phyloP scores from a whole-genome alignment of 1,284 basidiomycete species.

The Neolentinus lepideus region DNA sequence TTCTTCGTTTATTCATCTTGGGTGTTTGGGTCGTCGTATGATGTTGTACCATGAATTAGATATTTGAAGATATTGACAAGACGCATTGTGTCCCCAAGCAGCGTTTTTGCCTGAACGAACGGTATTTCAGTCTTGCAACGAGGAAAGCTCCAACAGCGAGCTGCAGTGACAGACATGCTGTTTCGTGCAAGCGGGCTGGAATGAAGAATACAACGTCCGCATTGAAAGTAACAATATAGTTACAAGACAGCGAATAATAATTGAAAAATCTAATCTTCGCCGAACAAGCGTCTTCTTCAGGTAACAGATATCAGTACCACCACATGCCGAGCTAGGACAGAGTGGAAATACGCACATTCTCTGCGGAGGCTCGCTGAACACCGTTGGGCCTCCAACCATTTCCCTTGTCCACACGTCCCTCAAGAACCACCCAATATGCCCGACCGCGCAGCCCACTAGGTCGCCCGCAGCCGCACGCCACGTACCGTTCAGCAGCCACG shows the following conservation, averaged over 20 bases:
- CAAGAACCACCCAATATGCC: constrained; percentile 90
- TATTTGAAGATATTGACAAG: too few relatives aligned
- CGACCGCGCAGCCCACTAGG: constrained; percentile 83
- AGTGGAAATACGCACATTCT: constrained; percentile 55
- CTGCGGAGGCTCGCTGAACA: constrained; percentile 74
- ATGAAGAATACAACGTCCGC: neutral
- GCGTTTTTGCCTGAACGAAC: too few relatives aligned
- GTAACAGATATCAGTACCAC: constrained; percentile 20
- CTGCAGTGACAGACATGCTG: too few relatives aligned
- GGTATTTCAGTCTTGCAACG: too few relatives aligned
- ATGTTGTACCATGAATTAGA: neutral
- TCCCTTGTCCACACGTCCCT: constrained; percentile 94
- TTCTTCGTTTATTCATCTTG: neutral
- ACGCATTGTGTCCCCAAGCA: too few relatives aligned
- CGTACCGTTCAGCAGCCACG: constrained; percentile 86
- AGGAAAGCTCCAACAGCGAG: too few relatives aligned
- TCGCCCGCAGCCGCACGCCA: constrained; percentile 84
- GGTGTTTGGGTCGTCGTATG: neutral
- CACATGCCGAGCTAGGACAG: neutral
- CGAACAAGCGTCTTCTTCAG: neutral
- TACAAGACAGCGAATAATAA: neutral
- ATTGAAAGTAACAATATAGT: neutral
- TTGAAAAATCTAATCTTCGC: neutral
- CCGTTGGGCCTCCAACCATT: constrained; percentile 70
- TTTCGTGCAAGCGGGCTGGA: too few relatives aligned